These are phyloP conservation scores for Hypoxylon sp. DNA, from an alignment of 2,329 filamentous ascomycete genomes.

Conservation along the genomic window DNA sequence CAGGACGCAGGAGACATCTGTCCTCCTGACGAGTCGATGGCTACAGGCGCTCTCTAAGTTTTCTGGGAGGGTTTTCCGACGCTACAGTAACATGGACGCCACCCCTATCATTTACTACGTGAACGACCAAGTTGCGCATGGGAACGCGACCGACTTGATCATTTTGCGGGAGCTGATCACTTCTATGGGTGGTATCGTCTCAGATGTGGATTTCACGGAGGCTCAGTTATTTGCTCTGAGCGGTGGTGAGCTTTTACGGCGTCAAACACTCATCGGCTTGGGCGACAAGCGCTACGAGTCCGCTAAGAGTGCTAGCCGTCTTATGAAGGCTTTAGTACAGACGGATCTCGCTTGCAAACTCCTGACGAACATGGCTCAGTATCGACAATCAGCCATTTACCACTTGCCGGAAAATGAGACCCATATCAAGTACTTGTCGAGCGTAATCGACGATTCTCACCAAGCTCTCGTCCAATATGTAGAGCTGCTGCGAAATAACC, in stretches of 20 bases:
- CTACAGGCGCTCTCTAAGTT: slow-evolving; percentile 91
- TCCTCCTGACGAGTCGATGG: slow-evolving; percentile 88
- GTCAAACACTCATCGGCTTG: slow-evolving; percentile 82
- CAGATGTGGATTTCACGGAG: slow-evolving; percentile 89
- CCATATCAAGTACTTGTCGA: slow-evolving; percentile 89
- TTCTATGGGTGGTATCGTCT: slow-evolving; percentile 93
- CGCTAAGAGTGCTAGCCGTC: slow-evolving; percentile 78
- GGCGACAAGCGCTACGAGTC: slow-evolving; percentile 85
- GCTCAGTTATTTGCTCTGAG: slow-evolving; percentile 88
- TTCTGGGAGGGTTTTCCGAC: slow-evolving; percentile 88
- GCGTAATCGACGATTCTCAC: slow-evolving; percentile 91
- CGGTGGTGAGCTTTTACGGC: slow-evolving; percentile 82
- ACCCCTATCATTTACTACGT: slow-evolving; percentile 91
- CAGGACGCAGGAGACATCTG: slow-evolving; percentile 71
- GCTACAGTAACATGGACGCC: slow-evolving; percentile 86
- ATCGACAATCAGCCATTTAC: slow-evolving; percentile 88
- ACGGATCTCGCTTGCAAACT: slow-evolving; percentile 83
- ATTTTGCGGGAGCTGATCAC: slow-evolving; percentile 91
- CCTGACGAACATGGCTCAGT: slow-evolving; percentile 90
- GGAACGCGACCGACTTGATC: slow-evolving; percentile 91
- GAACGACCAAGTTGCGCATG: slow-evolving; percentile 81
- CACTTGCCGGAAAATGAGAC: slow-evolving; percentile 76
- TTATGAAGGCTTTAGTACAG: slow-evolving; percentile 83
- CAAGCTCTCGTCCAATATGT: slow-evolving; percentile 88
- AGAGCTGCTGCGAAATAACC: slow-evolving; percentile 85